These are phyloP conservation scores for Pseudogymnoascus sp. DNA, from an alignment of 2,329 filamentous ascomycete genomes.

Conservation along the genomic window DNA sequence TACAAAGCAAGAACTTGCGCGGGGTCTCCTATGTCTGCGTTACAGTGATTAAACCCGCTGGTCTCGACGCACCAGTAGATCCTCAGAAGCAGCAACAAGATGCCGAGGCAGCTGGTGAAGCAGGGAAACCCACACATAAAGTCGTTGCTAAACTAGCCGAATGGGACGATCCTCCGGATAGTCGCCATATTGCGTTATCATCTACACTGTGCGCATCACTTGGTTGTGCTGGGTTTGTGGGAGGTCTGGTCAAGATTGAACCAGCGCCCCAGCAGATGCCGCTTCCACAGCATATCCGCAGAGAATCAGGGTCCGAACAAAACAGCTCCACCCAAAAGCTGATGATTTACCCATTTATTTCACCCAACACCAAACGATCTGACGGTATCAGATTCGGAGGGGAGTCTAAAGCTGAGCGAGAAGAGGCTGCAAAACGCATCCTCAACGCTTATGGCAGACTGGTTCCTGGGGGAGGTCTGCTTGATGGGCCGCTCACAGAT, in stretches of 20 bases:
- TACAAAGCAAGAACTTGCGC: conserved; percentile 65
- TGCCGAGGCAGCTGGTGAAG: conserved; percentile 54
- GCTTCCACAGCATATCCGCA: conserved; percentile 30
- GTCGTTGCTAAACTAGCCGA: conserved; percentile 68
- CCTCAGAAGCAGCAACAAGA: conserved; percentile 62
- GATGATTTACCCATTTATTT: conserved; percentile 75
- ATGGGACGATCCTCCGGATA: conserved; percentile 85
- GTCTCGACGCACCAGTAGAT: conserved; percentile 64
- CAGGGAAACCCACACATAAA: conserved; percentile 54
- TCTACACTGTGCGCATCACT: conserved; percentile 68
- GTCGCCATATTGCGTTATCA: conserved; percentile 73
- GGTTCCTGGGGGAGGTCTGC: conserved; percentile 52
- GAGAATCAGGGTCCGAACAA: conserved; percentile 50
- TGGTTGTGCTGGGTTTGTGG: conserved; percentile 66
- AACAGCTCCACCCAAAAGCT: conserved; percentile 46
- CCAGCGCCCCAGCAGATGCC: conserved; percentile 68
- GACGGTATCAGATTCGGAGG: conserved; percentile 79
- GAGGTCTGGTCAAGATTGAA: conserved; percentile 81
- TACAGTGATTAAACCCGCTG: conserved; percentile 79
- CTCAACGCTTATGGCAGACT: conserved; percentile 61
- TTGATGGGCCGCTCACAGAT: conserved; percentile 83
- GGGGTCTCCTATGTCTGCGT: conserved; percentile 73
- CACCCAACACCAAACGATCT: conserved; percentile 47
- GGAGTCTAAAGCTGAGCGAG: conserved; percentile 74
- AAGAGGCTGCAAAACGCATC: conserved; percentile 68